Base-by-base conservation (phyloP, 192 early-diverging fungal species). In the Paraglomus brasilianum region DNA sequence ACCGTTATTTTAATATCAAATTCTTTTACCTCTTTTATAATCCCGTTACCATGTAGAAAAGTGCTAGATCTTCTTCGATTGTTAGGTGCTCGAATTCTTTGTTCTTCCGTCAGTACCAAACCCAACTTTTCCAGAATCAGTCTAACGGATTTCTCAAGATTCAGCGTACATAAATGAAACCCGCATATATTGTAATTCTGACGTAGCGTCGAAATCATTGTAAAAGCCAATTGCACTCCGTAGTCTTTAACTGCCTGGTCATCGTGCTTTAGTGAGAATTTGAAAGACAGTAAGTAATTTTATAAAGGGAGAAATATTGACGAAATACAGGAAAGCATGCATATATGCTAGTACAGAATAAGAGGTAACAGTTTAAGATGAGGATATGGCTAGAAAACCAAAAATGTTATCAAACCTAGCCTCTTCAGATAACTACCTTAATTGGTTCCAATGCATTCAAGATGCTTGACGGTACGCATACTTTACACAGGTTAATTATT, bases 171-270 rank as follows among this genome's bases (percentile, higher is more conserved):
- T 64, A 94, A 86, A 76, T 94, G 93, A 78, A 94, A 93, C 8
- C 84, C 87, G 10, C 62, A 66, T 15, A 83, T 74, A 19, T 70
- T 66, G 30, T 30, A 30, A 30, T 75, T 67, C 9, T 55, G 57
- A 39, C 75, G 45, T 73, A 97, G 79, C 62, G 85, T 80, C 64
- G 81, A 77, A 75, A 93, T 92, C 79, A 89, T 93, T 8, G 82
- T 72, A n/a, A 89, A 75, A 22, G 85, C 84, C 22, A 92, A 70
- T 36, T 80, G 57, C 6, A 94, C 82, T 60, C 93, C 93, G 73
- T 88, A 92, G 24, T 89, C 88, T 76, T 93, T 94, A 3, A 94
- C 91, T 58, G 86, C 89, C 77, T 90, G 85, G 74, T 94, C 93
- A 60, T 94, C 91, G 61, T 82, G 88, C 74, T 80, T 70, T 17